Base-by-base conservation (phyloP, 2,329 filamentous ascomycete genomes). In the Pestalotiopsis sp. region DNA sequence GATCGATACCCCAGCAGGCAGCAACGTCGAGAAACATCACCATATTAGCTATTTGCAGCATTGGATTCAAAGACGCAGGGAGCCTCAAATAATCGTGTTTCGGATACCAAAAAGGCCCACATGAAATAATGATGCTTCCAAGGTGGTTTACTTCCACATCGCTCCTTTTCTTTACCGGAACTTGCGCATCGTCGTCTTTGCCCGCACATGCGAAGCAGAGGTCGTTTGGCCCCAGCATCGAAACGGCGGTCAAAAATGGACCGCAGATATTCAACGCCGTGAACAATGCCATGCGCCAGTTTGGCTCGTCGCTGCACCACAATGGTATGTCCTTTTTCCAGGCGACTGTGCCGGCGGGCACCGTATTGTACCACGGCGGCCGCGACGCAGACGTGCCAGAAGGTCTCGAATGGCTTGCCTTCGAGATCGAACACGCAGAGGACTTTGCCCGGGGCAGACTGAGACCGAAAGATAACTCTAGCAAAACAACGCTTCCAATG, bases 311-410 rank as follows among this genome's bases (percentile, higher is more conserved):
- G 0, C 76, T 93, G 2, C 86, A 92, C 69, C 92, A 94, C 78
- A 94, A 94, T 76, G 92, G 92, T 67, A 90, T 94, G 84, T 89
- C 90, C 1, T 85, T 92, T 72, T 92, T 93, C 73, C 83, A 91
- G 0, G 91, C 87, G 1, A 86, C 84, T 0, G 85, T 94, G 0
- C 91, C 92, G 0, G 81, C 83, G 20, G 91, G 89, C 3, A 91
- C 89, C 0, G 80, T 90, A 45, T 78, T 94, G 11, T 93, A 93
- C 73, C 92, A 94, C 75, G 92, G 92, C 13, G 85, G 84, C 0
- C 72, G 72, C 9, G 77, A 74, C 0, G 72, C 81, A 0, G 78
- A 84, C 1, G 81, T 83, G 0, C 84, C 92, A 0, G 77, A 79
- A 2, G 85, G 83, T 0, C 86, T 84, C 3, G 90, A 94, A 73